Evolutionary conservation across 441 rosid genomes (phyloP), one percentile per base, ranked within the genome.

Genomic region (Melastoma candidum): DNA sequence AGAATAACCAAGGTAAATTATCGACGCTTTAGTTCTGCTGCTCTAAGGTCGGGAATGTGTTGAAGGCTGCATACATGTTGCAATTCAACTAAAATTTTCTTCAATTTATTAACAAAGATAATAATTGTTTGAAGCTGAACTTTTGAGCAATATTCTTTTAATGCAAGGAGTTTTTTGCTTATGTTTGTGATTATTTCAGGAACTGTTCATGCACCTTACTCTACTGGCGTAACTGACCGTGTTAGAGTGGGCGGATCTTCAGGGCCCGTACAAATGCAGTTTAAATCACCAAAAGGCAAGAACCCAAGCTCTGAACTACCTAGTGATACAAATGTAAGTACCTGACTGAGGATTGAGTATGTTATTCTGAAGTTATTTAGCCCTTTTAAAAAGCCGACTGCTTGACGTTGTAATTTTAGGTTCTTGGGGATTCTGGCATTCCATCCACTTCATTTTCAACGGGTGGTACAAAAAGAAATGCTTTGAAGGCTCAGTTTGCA

Each of bases 1-100:
- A 71, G 61, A 78, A 74, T 63, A 81, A 63, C 66, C 90, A 76
- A 67, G 98, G 98, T 85, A 51, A 76, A 93, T 72, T 60, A 66
- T 54, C 51, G 46, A 9, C 49, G 41, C 41, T 36, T 36, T 36
- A 36, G 41, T 36, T 36, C 41, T 36, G 6, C 41, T 36, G 41
- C 41, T 36, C 41, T 36, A 9, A 36, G 41, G 41, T 36, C 1
- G 8, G 41, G 41, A 36, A 36, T 36, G 41, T 36, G 41, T 36
- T 36, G 41, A 36, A 36, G 41, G 41, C 41, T 36, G 41, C 41
- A 36, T 6, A 36, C 6, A 36, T 36, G 8, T 36, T 36, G 41
- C 7, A 36, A 36, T 36, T 36, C 41, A 36, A 4, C 41, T 36
- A 36, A 36, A 36, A 7, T 1, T 36, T 36, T 4, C 6, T 36